phyloP scores from a whole-genome alignment of 2,329 filamentous ascomycete species.

The Fusarium anguioides region DNA sequence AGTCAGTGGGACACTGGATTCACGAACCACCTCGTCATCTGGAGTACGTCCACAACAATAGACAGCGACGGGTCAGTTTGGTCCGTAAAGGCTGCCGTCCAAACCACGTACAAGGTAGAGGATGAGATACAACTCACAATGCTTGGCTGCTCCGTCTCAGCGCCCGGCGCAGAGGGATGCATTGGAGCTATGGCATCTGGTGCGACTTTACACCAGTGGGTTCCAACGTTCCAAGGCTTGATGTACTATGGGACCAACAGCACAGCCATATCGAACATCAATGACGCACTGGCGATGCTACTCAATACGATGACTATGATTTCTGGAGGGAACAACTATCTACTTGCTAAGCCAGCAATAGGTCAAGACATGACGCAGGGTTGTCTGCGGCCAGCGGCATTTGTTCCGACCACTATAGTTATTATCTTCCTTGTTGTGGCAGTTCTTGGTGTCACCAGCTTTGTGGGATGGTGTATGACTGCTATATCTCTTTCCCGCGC shows the following conservation, averaged over 20 bases:
- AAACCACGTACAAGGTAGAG: background rate
- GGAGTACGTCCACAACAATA: background rate
- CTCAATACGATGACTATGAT: slow-evolving; percentile 1
- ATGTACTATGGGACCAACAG: background rate
- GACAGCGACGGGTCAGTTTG: background rate
- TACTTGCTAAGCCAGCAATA: background rate
- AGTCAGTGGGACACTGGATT: background rate
- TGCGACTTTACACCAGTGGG: background rate
- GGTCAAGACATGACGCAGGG: background rate
- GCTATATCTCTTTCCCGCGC: background rate
- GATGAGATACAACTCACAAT: background rate
- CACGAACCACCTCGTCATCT: background rate
- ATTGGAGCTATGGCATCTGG: background rate
- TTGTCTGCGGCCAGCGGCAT: background rate
- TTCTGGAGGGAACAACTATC: slow-evolving; percentile 1
- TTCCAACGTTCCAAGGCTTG: background rate
- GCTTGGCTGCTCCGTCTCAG: background rate
- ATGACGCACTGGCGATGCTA: background rate
- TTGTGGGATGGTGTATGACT: background rate
- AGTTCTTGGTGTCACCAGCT: background rate
- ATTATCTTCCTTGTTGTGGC: background rate
- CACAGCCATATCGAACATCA: background rate
- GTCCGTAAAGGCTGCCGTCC: background rate
- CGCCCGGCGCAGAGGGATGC: background rate
- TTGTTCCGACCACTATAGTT: background rate